Base-by-base conservation (phyloP, 495 filamentous ascomycete genomes). In the Sporormia fimetaria region DNA sequence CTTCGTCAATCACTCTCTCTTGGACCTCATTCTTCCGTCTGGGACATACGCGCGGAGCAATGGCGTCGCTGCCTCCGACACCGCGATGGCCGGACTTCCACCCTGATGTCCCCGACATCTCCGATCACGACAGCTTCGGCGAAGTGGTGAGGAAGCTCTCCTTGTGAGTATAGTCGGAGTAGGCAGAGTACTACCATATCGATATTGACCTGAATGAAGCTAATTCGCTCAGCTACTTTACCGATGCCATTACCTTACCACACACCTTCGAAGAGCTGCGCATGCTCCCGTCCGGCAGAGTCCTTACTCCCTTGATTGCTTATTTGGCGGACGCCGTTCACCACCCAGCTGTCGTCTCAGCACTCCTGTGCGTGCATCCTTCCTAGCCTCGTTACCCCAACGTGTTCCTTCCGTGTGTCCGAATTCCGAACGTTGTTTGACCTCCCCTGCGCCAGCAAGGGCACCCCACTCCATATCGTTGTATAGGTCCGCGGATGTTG, bases 211-310 rank as follows among this genome's bases (percentile, higher is more conserved):
- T 11, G 11, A n/a, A 27, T 18, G 17, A 32, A 16, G 17, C 48
- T 46, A 23, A 51, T 21, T 23, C 1, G 2, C n/a, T 14, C 55
- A 83, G 79, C 47, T 86, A 75, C 58, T 67, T 88, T 27, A 62
- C 70, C 31, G 69, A 75, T 21, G 71, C 74, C 3, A 70, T 92
- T 21, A 67, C 74, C 22, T 65, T 75, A 24, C 75, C 81, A 8
- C 71, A 75, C 55, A 82, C 78, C 18, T 90, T 87, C 53, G 85
- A 90, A 40, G 80, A 90, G 55, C 70, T 92, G 28, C 68, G 80
- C 37, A 80, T 74, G 11, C 75, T 75, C 2, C 61, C 74, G 17
- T 70, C 70, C 14, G 79, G 80, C 0, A 75, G 79, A 10, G 65
- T 68, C 35, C 64, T 94, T 26, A 67, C 74, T 22, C 59, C 65